These are phyloP conservation scores for Sphagnum fallax DNA, from an alignment of 228 moss, liverwort and hornwort species.

Conservation along the genomic window DNA sequence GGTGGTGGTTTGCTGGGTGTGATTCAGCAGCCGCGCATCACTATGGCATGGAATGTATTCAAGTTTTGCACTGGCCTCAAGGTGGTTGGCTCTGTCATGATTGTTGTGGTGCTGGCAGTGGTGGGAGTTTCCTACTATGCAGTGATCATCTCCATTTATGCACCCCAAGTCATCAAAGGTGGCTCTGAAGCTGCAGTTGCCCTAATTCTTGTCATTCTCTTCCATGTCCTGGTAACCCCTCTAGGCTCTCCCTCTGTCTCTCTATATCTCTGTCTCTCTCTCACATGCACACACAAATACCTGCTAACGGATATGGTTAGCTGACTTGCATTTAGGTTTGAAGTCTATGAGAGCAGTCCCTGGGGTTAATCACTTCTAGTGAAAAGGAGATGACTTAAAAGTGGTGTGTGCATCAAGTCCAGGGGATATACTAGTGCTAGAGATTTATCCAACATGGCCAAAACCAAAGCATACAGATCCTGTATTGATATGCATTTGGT, in stretches of 20 bases:
- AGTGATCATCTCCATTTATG: slow-evolving; percentile 87
- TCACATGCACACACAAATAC: neutral
- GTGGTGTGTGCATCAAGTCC: too few relatives aligned
- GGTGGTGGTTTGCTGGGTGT: slow-evolving; percentile 28
- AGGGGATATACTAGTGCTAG: too few relatives aligned
- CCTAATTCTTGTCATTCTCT: slow-evolving; percentile 58
- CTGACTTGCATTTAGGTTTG: too few relatives aligned
- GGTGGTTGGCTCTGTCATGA: slow-evolving; percentile 93
- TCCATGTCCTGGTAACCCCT: slow-evolving; percentile 53
- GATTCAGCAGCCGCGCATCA: slow-evolving; percentile 23
- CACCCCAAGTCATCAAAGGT: slow-evolving; percentile 58
- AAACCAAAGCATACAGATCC: too few relatives aligned
- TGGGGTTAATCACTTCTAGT: too few relatives aligned
- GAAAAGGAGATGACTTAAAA: too few relatives aligned
- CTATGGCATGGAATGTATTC: slow-evolving; percentile 98
- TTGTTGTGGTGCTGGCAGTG: slow-evolving; percentile 84
- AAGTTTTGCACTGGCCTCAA: slow-evolving; percentile 92
- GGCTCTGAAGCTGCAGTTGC: slow-evolving; percentile 59
- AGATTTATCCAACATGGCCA: too few relatives aligned
- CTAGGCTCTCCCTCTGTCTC: slow-evolving; percentile 3
- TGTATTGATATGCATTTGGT: too few relatives aligned
- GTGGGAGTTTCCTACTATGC: slow-evolving; percentile 94
- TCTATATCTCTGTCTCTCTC: slow-evolving; percentile 10
- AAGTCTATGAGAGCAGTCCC: too few relatives aligned
- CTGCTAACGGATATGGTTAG: neutral